Evolutionary conservation across 768 basidiomycete genomes (phyloP), one percentile per base, ranked within the genome.

Genomic region (Sistotremastrum suecicum): DNA sequence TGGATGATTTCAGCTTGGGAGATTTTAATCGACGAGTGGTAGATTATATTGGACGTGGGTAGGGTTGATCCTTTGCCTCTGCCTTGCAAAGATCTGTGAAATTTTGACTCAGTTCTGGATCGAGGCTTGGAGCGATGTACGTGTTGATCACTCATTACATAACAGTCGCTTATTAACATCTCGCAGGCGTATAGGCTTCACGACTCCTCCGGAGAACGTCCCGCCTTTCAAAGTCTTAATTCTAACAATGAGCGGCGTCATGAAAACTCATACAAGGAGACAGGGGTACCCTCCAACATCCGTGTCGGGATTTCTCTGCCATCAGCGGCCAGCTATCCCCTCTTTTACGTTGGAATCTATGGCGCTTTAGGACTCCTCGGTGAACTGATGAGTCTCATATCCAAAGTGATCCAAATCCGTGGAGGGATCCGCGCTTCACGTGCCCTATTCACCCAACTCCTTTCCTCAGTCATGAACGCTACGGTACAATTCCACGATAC

Each of bases 401-500:
- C 73, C 11, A 63, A 63, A 11, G 60, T 67, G 20, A 71, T 73
- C 1, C 79, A 83, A 56, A 78, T 73, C 52, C 75, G 74, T 0
- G 83, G 79, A 32, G 75, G 75, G 3, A 55, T 73, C 47, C 59
- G 68, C 42, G 72, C 60, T 5, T 77, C 78, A 20, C 70, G 78
- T 1, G 64, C 66, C 4, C 65, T 83, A 7, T 70, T 66, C 57
- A 73, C 64, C 52, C 66, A 69, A 43, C 62, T 91, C 34, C 63
- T 90, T 44, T 72, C 69, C 5, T 73, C 73, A 0, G 83, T 91
- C 7, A 78, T 88, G 11, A 69, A 76, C 9, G 84, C 87, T 5
- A 88, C 88, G 4, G 87, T 90, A 70, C 71, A 85, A 45, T 86
- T 82, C 70, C 80, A 80, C 55, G 85, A 89, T 56, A 78, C 80